Conservation (phyloP, 352 stramenopile species). For the Pythium apleroticum region DNA sequence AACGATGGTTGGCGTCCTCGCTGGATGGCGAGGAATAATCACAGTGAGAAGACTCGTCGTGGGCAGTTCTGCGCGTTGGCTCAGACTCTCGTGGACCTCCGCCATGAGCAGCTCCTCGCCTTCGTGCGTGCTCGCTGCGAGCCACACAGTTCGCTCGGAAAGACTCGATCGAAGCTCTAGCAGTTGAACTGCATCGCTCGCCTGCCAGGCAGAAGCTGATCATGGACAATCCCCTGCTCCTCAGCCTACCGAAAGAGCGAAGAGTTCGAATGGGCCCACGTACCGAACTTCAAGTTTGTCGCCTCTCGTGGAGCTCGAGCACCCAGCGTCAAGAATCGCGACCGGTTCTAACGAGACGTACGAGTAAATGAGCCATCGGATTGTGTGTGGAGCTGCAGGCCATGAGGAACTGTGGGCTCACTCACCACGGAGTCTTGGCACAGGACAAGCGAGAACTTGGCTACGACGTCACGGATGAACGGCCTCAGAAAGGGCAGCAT, state of each 20-base stretch:
- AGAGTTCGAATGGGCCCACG: not conserved
- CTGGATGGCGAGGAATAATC: slow-evolving; percentile 63
- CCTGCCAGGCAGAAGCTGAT: slow-evolving; percentile 23
- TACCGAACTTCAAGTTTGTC: slow-evolving; percentile 79
- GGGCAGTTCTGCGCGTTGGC: slow-evolving; percentile 9
- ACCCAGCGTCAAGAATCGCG: slow-evolving; percentile 50
- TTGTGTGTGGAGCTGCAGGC: too few relatives aligned
- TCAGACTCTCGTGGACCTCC: slow-evolving; percentile 29
- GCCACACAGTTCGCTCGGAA: slow-evolving; percentile 36
- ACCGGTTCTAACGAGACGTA: slow-evolving; percentile 37
- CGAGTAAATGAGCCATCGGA: not conserved
- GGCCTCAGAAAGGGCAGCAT: slow-evolving; percentile 32
- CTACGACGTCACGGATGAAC: slow-evolving; percentile 24
- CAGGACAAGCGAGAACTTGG: slow-evolving; percentile 51
- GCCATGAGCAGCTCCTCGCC: slow-evolving; percentile 58
- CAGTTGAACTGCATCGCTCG: slow-evolving; percentile 4
- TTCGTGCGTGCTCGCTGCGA: slow-evolving; percentile 67
- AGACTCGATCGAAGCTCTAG: slow-evolving; percentile 26
- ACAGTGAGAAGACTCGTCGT: slow-evolving; percentile 39
- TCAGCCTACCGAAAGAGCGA: not conserved
- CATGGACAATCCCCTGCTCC: not conserved
- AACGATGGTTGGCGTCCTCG: slow-evolving; percentile 38
- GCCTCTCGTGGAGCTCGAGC: slow-evolving; percentile 29
- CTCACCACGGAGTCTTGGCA: slow-evolving; percentile 58
- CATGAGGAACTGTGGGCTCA: not conserved